These are phyloP conservation scores for Apiosordaria backusii DNA, from an alignment of 495 filamentous ascomycete genomes.

Conservation along the genomic window DNA sequence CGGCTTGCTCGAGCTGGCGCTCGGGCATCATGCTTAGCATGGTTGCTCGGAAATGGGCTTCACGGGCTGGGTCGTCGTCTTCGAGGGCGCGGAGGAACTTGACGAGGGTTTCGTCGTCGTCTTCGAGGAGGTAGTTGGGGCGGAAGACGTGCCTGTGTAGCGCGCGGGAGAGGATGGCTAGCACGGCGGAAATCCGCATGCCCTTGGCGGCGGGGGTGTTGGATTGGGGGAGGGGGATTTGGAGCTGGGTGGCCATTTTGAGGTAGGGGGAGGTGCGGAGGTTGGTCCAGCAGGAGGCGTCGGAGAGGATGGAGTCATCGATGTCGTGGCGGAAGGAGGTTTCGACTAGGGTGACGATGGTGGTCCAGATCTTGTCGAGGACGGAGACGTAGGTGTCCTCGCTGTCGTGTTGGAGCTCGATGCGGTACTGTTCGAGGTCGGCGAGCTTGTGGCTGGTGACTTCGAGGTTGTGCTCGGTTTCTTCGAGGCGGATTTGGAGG, in stretches of 20 bases:
- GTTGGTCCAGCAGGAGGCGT: slow-evolving; percentile 39
- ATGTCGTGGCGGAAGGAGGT: slow-evolving; percentile 36
- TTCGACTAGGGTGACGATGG: slow-evolving; percentile 36
- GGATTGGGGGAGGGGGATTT: slow-evolving; percentile 35
- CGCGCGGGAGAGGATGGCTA: slow-evolving; percentile 36
- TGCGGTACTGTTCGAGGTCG: slow-evolving; percentile 32
- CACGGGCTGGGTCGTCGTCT: slow-evolving; percentile 34
- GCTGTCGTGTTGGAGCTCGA: slow-evolving; percentile 25
- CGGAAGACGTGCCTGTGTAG: slow-evolving; percentile 37
- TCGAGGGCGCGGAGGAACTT: slow-evolving; percentile 34
- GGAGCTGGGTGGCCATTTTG: slow-evolving; percentile 35
- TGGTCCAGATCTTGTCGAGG: slow-evolving; percentile 41
- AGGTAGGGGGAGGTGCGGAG: slow-evolving; percentile 37
- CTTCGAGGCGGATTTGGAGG: slow-evolving; percentile 28
- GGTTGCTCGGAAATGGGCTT: slow-evolving; percentile 33
- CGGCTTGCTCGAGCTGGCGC: slow-evolving; percentile 29
- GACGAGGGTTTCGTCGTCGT: slow-evolving; percentile 32
- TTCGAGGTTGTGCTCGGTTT: slow-evolving; percentile 25
- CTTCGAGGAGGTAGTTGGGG: slow-evolving; percentile 35
- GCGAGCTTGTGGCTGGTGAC: slow-evolving; percentile 23
- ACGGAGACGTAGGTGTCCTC: slow-evolving; percentile 36
- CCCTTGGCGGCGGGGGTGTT: slow-evolving; percentile 38
- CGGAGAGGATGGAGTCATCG: slow-evolving; percentile 30
- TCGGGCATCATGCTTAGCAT: slow-evolving; percentile 32
- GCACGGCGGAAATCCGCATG: slow-evolving; percentile 38